Conservation (phyloP, 441 rosid species). For the Kokia cookei region DNA sequence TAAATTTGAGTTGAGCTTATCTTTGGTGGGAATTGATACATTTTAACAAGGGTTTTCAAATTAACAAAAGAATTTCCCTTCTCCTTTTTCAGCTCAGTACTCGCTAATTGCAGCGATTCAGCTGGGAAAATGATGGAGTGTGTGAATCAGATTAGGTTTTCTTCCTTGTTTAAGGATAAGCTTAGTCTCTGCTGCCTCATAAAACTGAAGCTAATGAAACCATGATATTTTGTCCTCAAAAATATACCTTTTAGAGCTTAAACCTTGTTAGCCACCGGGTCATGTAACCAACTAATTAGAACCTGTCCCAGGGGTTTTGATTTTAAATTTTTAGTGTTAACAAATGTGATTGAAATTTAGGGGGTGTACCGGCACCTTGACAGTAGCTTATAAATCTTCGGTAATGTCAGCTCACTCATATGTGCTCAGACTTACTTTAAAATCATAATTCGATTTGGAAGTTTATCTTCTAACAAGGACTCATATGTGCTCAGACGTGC, state of each 20-base stretch:
- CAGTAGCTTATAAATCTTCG: not conserved
- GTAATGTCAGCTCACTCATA: not conserved
- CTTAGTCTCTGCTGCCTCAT: not conserved
- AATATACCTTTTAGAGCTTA: not conserved
- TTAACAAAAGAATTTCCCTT: not conserved
- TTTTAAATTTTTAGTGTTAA: not conserved
- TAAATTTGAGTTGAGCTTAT: not conserved
- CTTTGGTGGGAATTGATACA: not conserved
- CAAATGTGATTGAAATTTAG: not conserved
- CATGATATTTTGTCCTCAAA: not conserved
- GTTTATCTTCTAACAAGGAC: not conserved
- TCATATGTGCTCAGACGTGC: not conserved
- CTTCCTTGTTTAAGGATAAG: conserved; percentile 1
- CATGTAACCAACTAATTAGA: not conserved
- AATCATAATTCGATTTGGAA: not conserved
- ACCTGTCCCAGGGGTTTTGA: not conserved
- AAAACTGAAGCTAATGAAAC: not conserved
- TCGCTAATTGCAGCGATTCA: not conserved
- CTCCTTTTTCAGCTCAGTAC: not conserved
- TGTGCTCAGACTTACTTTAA: not conserved
- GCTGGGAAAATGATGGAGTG: not conserved
- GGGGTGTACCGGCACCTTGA: not conserved
- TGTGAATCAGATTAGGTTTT: not conserved
- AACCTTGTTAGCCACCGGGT: not conserved
- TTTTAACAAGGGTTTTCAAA: not conserved